These are phyloP conservation scores for Rhodosorus marinus DNA, from an alignment of 23 red algal species.

Conservation along the genomic window DNA sequence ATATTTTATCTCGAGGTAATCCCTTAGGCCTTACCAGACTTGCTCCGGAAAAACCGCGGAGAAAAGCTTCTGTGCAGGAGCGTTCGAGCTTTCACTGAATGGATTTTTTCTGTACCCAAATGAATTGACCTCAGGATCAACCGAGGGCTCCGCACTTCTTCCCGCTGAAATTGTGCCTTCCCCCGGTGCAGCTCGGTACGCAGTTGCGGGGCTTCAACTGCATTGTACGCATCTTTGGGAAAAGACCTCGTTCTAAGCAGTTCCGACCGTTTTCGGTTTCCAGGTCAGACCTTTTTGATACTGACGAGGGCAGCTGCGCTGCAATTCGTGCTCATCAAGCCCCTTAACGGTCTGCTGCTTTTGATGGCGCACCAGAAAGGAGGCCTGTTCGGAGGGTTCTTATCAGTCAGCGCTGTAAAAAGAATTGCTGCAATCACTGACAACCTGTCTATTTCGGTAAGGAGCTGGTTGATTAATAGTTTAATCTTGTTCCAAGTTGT, in stretches of 20 bases:
- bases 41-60: background rate
- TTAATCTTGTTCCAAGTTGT: too few species aligned
- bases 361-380: too few species aligned
- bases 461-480: too few species aligned
- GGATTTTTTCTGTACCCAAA: background rate
- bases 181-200: conserved; percentile 47
- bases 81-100: too few species aligned
- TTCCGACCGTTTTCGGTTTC: too few species aligned
- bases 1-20: conserved; percentile 44
- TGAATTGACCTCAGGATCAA: conserved; percentile 12
- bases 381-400: too few species aligned
- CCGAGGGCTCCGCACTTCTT: conserved; percentile 72
- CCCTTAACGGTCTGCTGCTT: conserved; percentile 16
- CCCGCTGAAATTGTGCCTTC: conserved; percentile 24
- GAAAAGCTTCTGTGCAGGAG: background rate
- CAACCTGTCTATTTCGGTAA: conserved; percentile 60
- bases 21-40: too few species aligned
- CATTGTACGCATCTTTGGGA: conserved; percentile 40
- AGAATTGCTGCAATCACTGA: too few species aligned
- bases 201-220: conserved; percentile 61
- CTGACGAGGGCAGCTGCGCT: conserved; percentile 38
- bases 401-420: too few species aligned
- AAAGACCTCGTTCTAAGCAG: too few species aligned
- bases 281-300: too few species aligned
- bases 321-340: conserved; percentile 93